phyloP scores from a whole-genome alignment of 169 alveolate genomes.

The Babesia divergens region DNA sequence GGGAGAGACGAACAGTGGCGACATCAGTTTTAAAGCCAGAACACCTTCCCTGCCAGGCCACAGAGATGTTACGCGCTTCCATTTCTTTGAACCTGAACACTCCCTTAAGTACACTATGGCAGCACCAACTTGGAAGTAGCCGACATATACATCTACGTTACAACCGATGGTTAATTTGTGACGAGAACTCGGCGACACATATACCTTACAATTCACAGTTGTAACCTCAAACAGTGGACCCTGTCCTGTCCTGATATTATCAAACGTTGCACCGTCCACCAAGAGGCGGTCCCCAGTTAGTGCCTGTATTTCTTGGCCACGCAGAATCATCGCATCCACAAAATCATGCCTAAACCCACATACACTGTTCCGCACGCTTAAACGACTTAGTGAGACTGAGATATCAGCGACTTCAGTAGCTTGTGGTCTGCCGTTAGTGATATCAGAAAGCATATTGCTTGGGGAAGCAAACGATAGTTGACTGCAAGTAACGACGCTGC shows the following conservation, averaged over 20 bases:
- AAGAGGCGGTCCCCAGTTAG: slow-evolving; percentile 22
- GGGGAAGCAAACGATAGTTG: background rate
- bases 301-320: slow-evolving; percentile 38
- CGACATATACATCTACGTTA: slow-evolving; percentile 39
- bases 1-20: slow-evolving; percentile 45
- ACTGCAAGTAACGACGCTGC: slow-evolving; percentile 32
- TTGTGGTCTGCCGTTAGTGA: too few relatives aligned
- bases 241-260: background rate
- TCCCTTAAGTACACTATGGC: slow-evolving; percentile 6
- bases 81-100: background rate
- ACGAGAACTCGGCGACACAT: background rate
- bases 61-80: slow-evolving; percentile 43
- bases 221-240: background rate
- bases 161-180: slow-evolving; percentile 41
- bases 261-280: slow-evolving; percentile 33
- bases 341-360: slow-evolving; percentile 21
- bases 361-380: background rate
- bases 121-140: slow-evolving; percentile 34
- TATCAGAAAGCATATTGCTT: too few relatives aligned
- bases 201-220: slow-evolving; percentile 5
- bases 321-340: slow-evolving; percentile 35
- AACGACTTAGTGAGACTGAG: background rate
- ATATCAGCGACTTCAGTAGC: background rate
- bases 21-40: background rate
- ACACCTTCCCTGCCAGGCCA: slow-evolving; percentile 48